phyloP scores from a whole-genome alignment of 2,329 filamentous ascomycete species.

The Periglandula ipomoeae region DNA sequence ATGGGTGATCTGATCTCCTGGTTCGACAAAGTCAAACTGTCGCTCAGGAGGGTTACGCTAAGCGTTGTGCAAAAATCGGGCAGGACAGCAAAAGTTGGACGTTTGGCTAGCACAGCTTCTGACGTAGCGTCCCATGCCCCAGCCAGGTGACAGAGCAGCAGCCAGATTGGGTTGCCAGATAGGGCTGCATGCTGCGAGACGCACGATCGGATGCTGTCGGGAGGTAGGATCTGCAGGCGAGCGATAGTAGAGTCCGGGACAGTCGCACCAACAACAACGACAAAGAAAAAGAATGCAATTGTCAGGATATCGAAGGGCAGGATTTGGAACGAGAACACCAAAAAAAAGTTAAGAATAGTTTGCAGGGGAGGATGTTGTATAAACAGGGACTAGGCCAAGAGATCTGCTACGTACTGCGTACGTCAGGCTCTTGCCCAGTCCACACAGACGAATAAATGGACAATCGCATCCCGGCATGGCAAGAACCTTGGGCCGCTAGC shows the following conservation, averaged over 20 bases:
- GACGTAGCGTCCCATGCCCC: background rate
- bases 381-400: too few relatives aligned
- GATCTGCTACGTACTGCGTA: too few relatives aligned
- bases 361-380: too few relatives aligned
- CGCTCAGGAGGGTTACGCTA: background rate
- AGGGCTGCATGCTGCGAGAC: background rate
- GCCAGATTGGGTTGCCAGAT: background rate
- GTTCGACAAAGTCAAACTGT: background rate
- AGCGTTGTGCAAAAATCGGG: background rate
- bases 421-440: too few relatives aligned
- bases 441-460: too few relatives aligned
- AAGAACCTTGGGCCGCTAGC: too few relatives aligned
- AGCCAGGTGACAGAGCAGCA: background rate
- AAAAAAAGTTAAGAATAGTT: too few relatives aligned
- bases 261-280: background rate
- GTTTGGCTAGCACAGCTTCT: background rate
- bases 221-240: background rate
- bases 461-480: too few relatives aligned
- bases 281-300: too few relatives aligned
- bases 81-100: background rate
- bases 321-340: too few relatives aligned
- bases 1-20: background rate
- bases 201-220: background rate
- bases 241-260: too few relatives aligned
- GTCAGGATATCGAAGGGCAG: too few relatives aligned